Percentiles rank a stretch among this genome's conserved stretches.
Conservation (phyloP, 2,329 filamentous ascomycete genomes). For the Fusarium burgessii region DNA sequence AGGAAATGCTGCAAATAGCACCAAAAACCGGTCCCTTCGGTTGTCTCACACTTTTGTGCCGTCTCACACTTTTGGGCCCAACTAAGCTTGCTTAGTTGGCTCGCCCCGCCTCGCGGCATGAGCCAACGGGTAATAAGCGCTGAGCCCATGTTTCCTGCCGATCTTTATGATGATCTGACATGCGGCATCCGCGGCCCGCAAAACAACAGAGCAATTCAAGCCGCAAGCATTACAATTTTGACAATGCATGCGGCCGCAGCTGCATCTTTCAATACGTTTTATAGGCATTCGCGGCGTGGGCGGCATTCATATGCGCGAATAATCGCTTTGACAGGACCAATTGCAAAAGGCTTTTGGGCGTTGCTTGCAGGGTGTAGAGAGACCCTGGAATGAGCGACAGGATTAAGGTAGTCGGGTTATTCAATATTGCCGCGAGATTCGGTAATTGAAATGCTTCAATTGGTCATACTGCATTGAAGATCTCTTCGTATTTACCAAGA, state of each 20-base stretch:
- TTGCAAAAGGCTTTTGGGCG: neutral
- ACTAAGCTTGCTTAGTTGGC: too few species aligned
- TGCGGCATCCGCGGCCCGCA: neutral
- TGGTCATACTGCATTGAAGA: neutral
- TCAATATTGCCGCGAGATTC: fast-evolving
- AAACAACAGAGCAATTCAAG: fast-evolving
- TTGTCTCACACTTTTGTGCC: too few species aligned
- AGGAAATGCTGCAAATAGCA: too few species aligned
- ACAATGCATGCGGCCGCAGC: fast-evolving
- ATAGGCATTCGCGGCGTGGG: neutral
- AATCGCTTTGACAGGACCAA: neutral
- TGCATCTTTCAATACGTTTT: fast-evolving
- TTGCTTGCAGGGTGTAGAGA: neutral
- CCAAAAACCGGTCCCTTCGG: too few species aligned
- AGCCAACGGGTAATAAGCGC: too few species aligned
- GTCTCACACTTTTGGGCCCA: too few species aligned
- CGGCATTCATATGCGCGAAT: neutral
- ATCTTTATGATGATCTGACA: fast-evolving
- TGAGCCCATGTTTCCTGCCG: neutral
- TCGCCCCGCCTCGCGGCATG: too few species aligned
- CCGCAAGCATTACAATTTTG: fast-evolving
- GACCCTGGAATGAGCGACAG: fast-evolving
- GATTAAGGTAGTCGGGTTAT: fast-evolving
- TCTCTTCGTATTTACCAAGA: neutral
- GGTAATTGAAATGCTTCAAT: neutral